Evolutionary conservation across 306 rosid genomes (phyloP).

Genomic region (Carpinus fangiana): DNA sequence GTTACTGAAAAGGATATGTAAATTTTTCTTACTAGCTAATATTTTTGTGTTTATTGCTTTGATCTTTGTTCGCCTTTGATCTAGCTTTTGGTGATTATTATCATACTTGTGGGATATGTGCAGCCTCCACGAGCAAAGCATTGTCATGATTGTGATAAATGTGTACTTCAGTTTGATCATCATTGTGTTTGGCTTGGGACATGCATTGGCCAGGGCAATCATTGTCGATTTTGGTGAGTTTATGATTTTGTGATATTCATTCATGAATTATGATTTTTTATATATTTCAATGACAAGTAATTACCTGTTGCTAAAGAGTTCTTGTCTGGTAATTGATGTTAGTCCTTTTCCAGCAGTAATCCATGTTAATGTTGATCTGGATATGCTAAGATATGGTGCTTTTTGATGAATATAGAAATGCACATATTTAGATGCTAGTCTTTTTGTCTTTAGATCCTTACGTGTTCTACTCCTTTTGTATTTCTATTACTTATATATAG

Average conservation of each 20-base stretch:
- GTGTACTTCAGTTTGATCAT: conserved; percentile 97
- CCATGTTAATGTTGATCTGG: conserved; percentile 15
- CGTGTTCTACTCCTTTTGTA: not conserved
- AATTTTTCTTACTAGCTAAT: not conserved
- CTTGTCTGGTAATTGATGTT: conserved; percentile 18
- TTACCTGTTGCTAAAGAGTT: not conserved
- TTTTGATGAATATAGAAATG: conserved; percentile 10
- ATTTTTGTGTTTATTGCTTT: not conserved
- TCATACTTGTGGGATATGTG: conserved; percentile 31
- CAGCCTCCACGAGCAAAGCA: conserved; percentile 99
- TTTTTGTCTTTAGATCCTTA: conserved; percentile 13
- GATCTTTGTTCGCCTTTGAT: not conserved
- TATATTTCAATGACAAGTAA: not conserved
- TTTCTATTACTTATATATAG: too few species aligned
- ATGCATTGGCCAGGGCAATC: conserved; percentile 93
- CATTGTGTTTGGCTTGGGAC: conserved; percentile 99
- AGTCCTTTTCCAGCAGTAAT: conserved; percentile 19
- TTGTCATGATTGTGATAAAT: conserved; percentile 95
- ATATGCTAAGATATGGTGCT: conserved; percentile 11
- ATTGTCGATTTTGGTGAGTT: conserved; percentile 96
- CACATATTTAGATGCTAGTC: not conserved
- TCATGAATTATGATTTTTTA: conserved; percentile 14
- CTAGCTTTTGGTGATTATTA: conserved; percentile 25
- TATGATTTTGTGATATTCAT: conserved; percentile 15
- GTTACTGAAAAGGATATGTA: not conserved